These are phyloP conservation scores for Komagataea norvegica DNA, from an alignment of 1,139 yeast genomes.

Conservation along the genomic window DNA sequence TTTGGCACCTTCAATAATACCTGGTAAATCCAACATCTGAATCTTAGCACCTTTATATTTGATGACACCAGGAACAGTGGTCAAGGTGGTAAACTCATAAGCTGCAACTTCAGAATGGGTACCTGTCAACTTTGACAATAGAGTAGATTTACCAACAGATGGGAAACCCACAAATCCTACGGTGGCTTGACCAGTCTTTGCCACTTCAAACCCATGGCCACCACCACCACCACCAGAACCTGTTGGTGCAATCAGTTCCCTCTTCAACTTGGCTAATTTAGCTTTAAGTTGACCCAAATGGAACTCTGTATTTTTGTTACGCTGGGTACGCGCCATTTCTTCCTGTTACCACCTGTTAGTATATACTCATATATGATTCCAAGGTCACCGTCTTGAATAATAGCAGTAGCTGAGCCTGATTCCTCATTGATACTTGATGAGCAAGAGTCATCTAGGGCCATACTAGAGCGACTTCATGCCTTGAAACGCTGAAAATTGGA, in stretches of 20 bases:
- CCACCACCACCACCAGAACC: slow-evolving; percentile 79
- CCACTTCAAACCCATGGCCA: slow-evolving; percentile 85
- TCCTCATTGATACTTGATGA: too few species aligned
- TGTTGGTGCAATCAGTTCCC: slow-evolving; percentile 82
- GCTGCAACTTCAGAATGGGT: slow-evolving; percentile 97
- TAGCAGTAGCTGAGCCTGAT: too few species aligned
- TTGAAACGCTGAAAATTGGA: background rate
- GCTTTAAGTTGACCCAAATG: slow-evolving; percentile 97
- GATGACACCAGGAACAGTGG: slow-evolving; percentile 96
- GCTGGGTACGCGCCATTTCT: slow-evolving; percentile 92
- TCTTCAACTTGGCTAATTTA: slow-evolving; percentile 86
- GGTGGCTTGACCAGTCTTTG: slow-evolving; percentile 95
- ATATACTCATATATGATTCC: too few species aligned
- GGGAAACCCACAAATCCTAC: slow-evolving; percentile 98
- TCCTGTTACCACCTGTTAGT: slow-evolving; percentile 31
- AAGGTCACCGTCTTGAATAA: too few species aligned
- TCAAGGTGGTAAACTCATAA: slow-evolving; percentile 93
- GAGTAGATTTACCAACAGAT: slow-evolving; percentile 93
- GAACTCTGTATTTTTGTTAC: slow-evolving; percentile 92
- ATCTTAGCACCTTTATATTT: slow-evolving; percentile 95
- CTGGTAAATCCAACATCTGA: slow-evolving; percentile 97
- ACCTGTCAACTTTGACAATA: slow-evolving; percentile 84
- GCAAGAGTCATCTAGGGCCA: too few species aligned
- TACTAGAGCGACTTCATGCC: background rate
- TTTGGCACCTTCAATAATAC: slow-evolving; percentile 98